Evolutionary conservation across 441 rosid genomes (phyloP).

Genomic region (Aleurites moluccanus): DNA sequence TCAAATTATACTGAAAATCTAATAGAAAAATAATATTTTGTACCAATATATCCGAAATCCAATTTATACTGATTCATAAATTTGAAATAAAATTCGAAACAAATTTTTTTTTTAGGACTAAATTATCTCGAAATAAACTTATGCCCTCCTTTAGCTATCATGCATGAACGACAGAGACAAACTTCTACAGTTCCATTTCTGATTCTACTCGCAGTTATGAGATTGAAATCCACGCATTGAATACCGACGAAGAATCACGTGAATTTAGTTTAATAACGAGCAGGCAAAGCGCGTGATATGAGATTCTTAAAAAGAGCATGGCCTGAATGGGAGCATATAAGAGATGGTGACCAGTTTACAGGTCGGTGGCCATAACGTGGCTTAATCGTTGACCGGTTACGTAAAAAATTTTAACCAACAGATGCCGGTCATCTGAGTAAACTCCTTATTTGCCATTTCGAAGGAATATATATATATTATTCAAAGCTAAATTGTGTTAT

Average conservation of each 20-base stretch:
- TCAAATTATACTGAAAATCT: no score
- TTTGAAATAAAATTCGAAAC: no score
- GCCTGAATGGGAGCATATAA: slow-evolving; percentile 17
- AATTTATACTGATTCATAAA: no score
- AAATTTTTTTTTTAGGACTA: no score
- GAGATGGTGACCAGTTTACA: slow-evolving; percentile 9
- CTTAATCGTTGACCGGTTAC: slow-evolving; percentile 30
- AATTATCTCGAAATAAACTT: no score
- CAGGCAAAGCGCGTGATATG: slow-evolving; percentile 30
- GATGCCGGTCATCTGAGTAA: slow-evolving; percentile 38
- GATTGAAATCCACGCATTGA: slow-evolving; percentile 7
- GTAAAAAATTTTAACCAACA: slow-evolving; percentile 19
- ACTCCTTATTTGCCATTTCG: slow-evolving; percentile 23
- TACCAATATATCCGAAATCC: no score
- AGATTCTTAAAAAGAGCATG: slow-evolving; percentile 14
- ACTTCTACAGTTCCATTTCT: not conserved
- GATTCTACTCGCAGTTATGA: not conserved
- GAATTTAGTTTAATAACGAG: not conserved
- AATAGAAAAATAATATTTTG: no score
- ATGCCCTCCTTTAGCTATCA: not conserved
- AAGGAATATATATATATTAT: slow-evolving; percentile 32
- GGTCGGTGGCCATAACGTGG: slow-evolving; percentile 38
- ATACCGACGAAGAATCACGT: not conserved
- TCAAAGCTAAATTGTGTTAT: slow-evolving; percentile 7
- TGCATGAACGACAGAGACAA: not conserved